Evolutionary conservation across 1,284 basidiomycete species (phyloP).

Genomic region (Tranzscheliella williamsii): DNA sequence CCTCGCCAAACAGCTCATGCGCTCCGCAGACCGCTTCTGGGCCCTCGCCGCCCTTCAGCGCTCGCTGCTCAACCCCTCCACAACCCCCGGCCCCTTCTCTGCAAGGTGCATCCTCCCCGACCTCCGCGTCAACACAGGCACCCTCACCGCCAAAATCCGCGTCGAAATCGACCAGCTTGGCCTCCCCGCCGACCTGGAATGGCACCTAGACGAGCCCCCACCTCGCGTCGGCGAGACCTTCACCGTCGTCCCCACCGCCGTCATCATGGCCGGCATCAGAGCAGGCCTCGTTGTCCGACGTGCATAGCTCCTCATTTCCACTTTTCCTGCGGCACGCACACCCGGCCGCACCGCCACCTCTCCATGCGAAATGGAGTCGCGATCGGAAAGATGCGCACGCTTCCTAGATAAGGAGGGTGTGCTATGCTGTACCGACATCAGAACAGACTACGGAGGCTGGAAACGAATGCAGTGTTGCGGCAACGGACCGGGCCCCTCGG

Average conservation of each 20-base stretch:
- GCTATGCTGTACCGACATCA: too few species aligned
- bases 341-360: too few species aligned
- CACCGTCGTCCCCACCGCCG: slow-evolving; percentile 7
- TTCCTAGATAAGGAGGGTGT: too few species aligned
- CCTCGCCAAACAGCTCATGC: slow-evolving; percentile 23
- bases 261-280: slow-evolving; percentile 21
- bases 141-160: slow-evolving; percentile 17
- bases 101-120: slow-evolving; percentile 30
- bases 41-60: slow-evolving; percentile 15
- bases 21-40: slow-evolving; percentile 34
- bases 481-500: too few species aligned
- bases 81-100: neutral
- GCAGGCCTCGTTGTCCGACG: slow-evolving; percentile 14
- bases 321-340: too few species aligned
- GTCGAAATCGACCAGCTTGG: slow-evolving; percentile 28
- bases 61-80: slow-evolving; percentile 1
- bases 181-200: slow-evolving; percentile 30
- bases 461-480: too few species aligned
- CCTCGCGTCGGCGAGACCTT: slow-evolving; percentile 11
- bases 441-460: too few species aligned
- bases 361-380: too few species aligned
- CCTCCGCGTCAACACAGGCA: slow-evolving; percentile 17
- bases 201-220: slow-evolving; percentile 6
- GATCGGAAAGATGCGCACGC: too few species aligned
- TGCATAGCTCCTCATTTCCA: too few species aligned